Base-by-base conservation (phyloP, 2,329 filamentous ascomycete species). In the Aureobasidium sp. region DNA sequence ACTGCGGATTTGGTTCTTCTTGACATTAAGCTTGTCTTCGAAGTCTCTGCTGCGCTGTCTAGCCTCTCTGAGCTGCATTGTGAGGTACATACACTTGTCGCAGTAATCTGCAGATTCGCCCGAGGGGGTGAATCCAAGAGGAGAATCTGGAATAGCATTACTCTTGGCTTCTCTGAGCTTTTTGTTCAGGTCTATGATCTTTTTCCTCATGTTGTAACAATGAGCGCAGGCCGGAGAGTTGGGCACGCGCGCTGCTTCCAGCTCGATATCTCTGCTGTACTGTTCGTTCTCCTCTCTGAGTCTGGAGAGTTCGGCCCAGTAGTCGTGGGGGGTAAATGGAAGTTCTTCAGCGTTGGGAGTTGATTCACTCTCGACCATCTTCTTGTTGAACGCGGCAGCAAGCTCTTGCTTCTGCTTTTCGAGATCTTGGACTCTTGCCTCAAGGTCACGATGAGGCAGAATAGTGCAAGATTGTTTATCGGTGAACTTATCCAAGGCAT, bases 401-500 rank as follows among this genome's bases (percentile, higher is more conserved):
- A 58, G 54, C 10, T 58, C 54, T 23, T 13, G 54, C 16, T 43
- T 58, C 38, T 58, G 38, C 23, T 58, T 58, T 25, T 43, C 54
- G 11, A 58, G 54, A 23, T 42, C 54, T 10, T 20, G 13, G 23
- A 53, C 31, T 36, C 31, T 53, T 25, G 51, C 51, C 9, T 42
- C 51, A 6, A 42, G 23, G 11, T 55, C 23, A 16, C 33, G n/a
- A 27, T 55, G 51, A 27, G 51, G n/a, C 5, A 29, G 7, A 8
- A 55, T 10, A 6, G n/a, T 40, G 36, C 33, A 55, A 11, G 31
- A 27, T 11, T 13, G 33, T 27, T 42, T 13, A 13, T 40, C 36
- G 18, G n/a, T 20, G 6, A 27, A 53, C 29, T 11, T n/a, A 23
- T 27, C 16, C 4, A 10, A 31, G 36, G 16, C 7, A 29, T 20